Conservation (phyloP, 164 flowering plant species). For the Brasenia schreberi region DNA sequence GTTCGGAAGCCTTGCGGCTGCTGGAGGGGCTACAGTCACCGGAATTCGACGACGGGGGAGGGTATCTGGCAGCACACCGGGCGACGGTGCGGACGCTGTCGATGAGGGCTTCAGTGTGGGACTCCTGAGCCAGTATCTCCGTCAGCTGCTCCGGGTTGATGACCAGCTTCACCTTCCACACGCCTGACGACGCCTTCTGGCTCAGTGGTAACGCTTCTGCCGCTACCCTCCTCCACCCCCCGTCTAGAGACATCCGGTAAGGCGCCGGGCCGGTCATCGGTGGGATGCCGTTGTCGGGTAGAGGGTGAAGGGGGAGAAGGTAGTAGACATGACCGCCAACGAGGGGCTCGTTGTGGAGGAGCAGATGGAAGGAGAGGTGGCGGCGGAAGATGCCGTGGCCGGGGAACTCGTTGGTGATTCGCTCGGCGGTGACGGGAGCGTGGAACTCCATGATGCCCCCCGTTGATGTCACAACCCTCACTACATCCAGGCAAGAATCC, state of each 20-base stretch:
- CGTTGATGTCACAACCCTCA: slow-evolving; percentile 49
- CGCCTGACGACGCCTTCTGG: slow-evolving; percentile 19
- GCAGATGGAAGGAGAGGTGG: slow-evolving; percentile 49
- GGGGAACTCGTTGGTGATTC: slow-evolving; percentile 62
- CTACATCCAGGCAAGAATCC: slow-evolving; percentile 1
- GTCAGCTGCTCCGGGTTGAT: slow-evolving; percentile 56
- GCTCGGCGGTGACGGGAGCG: slow-evolving; percentile 43
- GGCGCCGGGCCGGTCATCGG: slow-evolving; percentile 18
- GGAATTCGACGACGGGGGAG: slow-evolving; percentile 28
- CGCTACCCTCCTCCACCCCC: slow-evolving; percentile 26
- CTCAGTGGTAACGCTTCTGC: slow-evolving; percentile 22
- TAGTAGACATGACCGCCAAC: slow-evolving; percentile 45
- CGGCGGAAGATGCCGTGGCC: slow-evolving; percentile 53
- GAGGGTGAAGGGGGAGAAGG: slow-evolving; percentile 42
- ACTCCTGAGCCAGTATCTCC: slow-evolving; percentile 60
- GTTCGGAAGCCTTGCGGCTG: slow-evolving; percentile 30
- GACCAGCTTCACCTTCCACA: slow-evolving; percentile 94
- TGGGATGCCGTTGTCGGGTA: slow-evolving; percentile 21
- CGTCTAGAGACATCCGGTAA: slow-evolving; percentile 70
- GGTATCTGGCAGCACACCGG: slow-evolving; percentile 37
- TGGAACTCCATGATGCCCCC: slow-evolving; percentile 84
- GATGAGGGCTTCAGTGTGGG: slow-evolving; percentile 51
- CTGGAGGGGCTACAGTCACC: slow-evolving; percentile 71
- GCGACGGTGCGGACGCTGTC: slow-evolving; percentile 80
- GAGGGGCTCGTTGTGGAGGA: slow-evolving; percentile 46